phyloP scores from a whole-genome alignment of 2,329 filamentous ascomycete species.

The Periconia sp. region DNA sequence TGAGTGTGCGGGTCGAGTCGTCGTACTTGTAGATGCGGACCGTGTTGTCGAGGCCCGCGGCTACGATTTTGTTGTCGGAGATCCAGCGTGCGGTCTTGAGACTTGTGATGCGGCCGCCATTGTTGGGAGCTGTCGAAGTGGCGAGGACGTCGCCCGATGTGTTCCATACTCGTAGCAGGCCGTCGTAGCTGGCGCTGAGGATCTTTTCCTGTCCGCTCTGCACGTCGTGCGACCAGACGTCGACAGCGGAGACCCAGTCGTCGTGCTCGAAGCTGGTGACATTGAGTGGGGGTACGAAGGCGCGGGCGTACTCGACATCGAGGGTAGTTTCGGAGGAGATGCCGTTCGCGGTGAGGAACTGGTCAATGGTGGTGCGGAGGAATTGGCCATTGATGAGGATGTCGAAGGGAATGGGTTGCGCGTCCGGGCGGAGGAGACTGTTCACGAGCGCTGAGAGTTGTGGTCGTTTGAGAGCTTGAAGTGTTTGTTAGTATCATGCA shows the following conservation, averaged over 20 bases:
- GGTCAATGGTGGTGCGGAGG: constrained; percentile 83
- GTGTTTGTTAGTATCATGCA: constrained; percentile 11
- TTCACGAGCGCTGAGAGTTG: constrained; percentile 65
- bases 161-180: constrained; percentile 82
- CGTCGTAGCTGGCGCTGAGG: constrained; percentile 92
- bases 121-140: constrained; percentile 66
- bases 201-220: constrained; percentile 67
- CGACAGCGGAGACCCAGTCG: constrained; percentile 90
- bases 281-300: constrained; percentile 83
- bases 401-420: constrained; percentile 77
- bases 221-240: constrained; percentile 64
- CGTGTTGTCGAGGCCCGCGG: constrained; percentile 80
- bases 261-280: constrained; percentile 95
- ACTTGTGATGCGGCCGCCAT: constrained; percentile 67
- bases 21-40: constrained; percentile 88
- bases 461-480: constrained; percentile 31
- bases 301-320: constrained; percentile 89
- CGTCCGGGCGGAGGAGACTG: constrained; percentile 58
- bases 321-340: constrained; percentile 87
- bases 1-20: constrained; percentile 65
- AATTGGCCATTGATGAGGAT: constrained; percentile 95
- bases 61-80: constrained; percentile 75
- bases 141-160: constrained; percentile 82
- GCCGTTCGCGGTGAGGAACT: constrained; percentile 83
- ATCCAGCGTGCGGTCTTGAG: constrained; percentile 83